phyloP scores from a whole-genome alignment of 352 stramenopile genomes.

The Pythium rishiriense region DNA sequence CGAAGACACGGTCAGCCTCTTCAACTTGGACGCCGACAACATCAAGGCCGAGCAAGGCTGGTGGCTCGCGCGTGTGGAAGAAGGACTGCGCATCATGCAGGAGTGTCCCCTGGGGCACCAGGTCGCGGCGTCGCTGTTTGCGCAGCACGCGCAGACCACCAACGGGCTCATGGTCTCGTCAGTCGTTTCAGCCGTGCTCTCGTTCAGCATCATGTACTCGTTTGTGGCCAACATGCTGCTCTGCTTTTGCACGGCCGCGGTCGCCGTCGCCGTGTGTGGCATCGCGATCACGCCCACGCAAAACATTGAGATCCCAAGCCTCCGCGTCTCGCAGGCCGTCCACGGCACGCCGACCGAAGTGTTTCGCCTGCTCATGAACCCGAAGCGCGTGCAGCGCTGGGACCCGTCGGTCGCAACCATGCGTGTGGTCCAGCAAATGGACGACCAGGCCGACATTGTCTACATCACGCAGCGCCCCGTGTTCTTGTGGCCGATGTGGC shows the following conservation, averaged over 20 bases:
- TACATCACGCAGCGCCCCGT: slow-evolving; percentile 86
- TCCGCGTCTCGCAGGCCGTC: slow-evolving; percentile 83
- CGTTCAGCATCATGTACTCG: slow-evolving; percentile 88
- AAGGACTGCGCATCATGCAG: slow-evolving; percentile 83
- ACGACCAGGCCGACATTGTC: slow-evolving; percentile 89
- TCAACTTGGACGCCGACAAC: slow-evolving; percentile 86
- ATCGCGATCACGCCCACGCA: slow-evolving; percentile 66
- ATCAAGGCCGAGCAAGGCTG: slow-evolving; percentile 81
- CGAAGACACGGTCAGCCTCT: slow-evolving; percentile 83
- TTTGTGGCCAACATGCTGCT: slow-evolving; percentile 83
- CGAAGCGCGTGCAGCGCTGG: slow-evolving; percentile 82
- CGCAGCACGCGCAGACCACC: slow-evolving; percentile 75
- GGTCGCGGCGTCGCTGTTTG: slow-evolving; percentile 74
- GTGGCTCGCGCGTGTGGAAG: slow-evolving; percentile 83
- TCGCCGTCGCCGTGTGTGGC: slow-evolving; percentile 68
- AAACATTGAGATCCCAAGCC: slow-evolving; percentile 79
- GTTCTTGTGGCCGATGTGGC: slow-evolving; percentile 85
- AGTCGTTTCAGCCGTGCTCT: slow-evolving; percentile 59
- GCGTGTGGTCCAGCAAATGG: slow-evolving; percentile 82
- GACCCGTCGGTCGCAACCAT: slow-evolving; percentile 77
- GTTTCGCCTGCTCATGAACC: slow-evolving; percentile 85
- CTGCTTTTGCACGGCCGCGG: slow-evolving; percentile 68
- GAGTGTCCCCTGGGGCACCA: slow-evolving; percentile 82
- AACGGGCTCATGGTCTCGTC: slow-evolving; percentile 78
- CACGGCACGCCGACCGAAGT: slow-evolving; percentile 83